Percentiles rank a stretch among this genome's conserved stretches.
Conservation (phyloP, 495 filamentous ascomycete genomes). For the Penicillium egyptiacum region DNA sequence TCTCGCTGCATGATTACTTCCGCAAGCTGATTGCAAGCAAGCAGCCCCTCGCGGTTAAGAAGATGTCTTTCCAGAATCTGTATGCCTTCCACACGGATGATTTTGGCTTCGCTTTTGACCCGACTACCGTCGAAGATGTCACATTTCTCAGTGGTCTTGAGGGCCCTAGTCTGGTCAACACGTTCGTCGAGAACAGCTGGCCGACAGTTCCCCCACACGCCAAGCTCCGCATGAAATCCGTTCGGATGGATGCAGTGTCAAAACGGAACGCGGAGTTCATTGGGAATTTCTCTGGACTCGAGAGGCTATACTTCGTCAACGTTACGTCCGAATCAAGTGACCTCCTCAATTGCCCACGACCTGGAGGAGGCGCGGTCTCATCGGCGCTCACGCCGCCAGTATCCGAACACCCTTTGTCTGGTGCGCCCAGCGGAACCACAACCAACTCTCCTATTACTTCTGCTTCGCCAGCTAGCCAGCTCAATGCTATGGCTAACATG, state of each 20-base stretch:
- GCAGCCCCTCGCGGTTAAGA: conserved; percentile 46
- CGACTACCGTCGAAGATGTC: conserved; percentile 45
- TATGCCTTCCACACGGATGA: conserved; percentile 54
- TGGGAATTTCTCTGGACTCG: conserved; percentile 37
- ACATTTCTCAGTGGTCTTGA: conserved; percentile 52
- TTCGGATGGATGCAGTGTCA: conserved; percentile 44
- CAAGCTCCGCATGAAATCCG: conserved; percentile 35
- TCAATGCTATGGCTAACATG: conserved; percentile 30
- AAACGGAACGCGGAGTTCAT: conserved; percentile 45
- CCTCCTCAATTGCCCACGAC: conserved; percentile 32
- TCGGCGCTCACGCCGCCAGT: conserved; percentile 34
- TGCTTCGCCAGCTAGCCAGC: conserved; percentile 30
- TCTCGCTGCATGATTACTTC: conserved; percentile 56
- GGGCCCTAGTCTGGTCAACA: conserved; percentile 41
- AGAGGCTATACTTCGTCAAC: conserved; percentile 49
- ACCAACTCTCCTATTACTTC: conserved; percentile 24
- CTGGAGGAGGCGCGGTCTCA: conserved; percentile 12
- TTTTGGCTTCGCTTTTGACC: conserved; percentile 44
- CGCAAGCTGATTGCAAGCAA: conserved; percentile 50
- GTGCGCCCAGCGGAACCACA: conserved; percentile 16
- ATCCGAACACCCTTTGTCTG: conserved; percentile 17
- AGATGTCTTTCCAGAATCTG: conserved; percentile 55
- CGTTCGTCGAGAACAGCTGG: conserved; percentile 59
- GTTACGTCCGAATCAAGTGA: conserved; percentile 32
- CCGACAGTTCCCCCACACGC: conserved; percentile 27